Evolutionary conservation across 805 yeast genomes (phyloP).

Genomic region (Yamadazyma sp.): DNA sequence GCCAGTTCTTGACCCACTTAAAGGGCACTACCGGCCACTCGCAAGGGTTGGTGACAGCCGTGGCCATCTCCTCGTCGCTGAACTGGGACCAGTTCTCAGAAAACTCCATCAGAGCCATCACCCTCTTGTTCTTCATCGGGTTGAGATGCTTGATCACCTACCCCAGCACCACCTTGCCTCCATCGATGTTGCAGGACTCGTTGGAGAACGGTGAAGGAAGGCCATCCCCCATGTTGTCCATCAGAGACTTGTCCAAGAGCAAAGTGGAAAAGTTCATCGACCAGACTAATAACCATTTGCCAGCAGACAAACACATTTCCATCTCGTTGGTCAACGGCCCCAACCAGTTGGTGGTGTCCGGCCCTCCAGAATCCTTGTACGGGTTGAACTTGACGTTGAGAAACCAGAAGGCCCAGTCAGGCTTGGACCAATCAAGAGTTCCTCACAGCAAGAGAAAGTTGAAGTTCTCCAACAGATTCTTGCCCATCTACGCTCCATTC

Average conservation of each 20-base stretch:
- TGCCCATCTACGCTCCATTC: slow-evolving; percentile 96
- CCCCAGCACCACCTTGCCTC: slow-evolving; percentile 93
- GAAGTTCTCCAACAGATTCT: slow-evolving; percentile 87
- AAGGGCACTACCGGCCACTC: slow-evolving; percentile 86
- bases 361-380: slow-evolving; percentile 97
- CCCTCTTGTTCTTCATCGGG: slow-evolving; percentile 89
- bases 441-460: slow-evolving; percentile 93
- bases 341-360: slow-evolving; percentile 90
- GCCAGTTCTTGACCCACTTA: slow-evolving; percentile 70
- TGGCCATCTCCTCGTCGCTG: slow-evolving; percentile 78
- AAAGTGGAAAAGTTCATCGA: slow-evolving; percentile 80
- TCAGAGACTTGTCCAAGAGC: slow-evolving; percentile 78
- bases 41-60: slow-evolving; percentile 89
- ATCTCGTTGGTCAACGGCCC: slow-evolving; percentile 95
- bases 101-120: slow-evolving; percentile 73
- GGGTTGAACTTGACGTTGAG: slow-evolving; percentile 92
- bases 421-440: slow-evolving; percentile 91
- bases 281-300: slow-evolving; percentile 90
- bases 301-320: slow-evolving; percentile 84
- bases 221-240: slow-evolving; percentile 96
- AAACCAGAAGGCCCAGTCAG: slow-evolving; percentile 91
- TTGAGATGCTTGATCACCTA: slow-evolving; percentile 85
- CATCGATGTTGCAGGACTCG: slow-evolving; percentile 88
- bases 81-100: slow-evolving; percentile 82
- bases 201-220: slow-evolving; percentile 92